Conservation (phyloP, 23 red algal genomes). For the Gracilaria domingensis region DNA sequence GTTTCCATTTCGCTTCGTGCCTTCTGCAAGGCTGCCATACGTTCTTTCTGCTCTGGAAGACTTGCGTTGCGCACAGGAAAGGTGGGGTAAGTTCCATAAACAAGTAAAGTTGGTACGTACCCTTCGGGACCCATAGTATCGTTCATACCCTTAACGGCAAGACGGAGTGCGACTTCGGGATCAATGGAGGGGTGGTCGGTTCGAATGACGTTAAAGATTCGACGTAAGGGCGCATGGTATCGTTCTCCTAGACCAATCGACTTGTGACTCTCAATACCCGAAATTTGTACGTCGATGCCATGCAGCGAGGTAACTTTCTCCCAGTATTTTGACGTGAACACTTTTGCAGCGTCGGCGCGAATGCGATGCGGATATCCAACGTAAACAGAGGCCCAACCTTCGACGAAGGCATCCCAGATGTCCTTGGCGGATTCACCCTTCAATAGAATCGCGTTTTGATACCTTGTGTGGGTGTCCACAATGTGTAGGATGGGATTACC, state of each 20-base stretch:
- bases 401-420: conserved; percentile 23
- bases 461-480: conserved; percentile 15
- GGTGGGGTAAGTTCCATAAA: neutral
- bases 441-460: neutral
- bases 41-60: neutral
- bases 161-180: neutral
- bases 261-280: conserved; percentile 41
- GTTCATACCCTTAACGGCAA: conserved; percentile 10
- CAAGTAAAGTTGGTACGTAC: neutral
- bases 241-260: conserved; percentile 35
- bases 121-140: conserved; percentile 33
- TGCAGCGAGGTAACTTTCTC: neutral
- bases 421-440: neutral
- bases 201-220: neutral
- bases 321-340: conserved; percentile 40
- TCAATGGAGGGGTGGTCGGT: neutral
- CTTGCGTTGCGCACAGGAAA: neutral
- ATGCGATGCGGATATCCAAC: conserved; percentile 13
- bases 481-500: conserved; percentile 18
- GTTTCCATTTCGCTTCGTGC: neutral
- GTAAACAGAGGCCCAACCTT: conserved; percentile 30
- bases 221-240: conserved; percentile 37
- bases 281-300: conserved; percentile 44
- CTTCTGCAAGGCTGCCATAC: neutral
- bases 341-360: neutral